Percentiles rank a stretch among this genome's conserved stretches.
phyloP scores from a whole-genome alignment of 2,329 filamentous ascomycete species.

The Rutstroemia sp. region DNA sequence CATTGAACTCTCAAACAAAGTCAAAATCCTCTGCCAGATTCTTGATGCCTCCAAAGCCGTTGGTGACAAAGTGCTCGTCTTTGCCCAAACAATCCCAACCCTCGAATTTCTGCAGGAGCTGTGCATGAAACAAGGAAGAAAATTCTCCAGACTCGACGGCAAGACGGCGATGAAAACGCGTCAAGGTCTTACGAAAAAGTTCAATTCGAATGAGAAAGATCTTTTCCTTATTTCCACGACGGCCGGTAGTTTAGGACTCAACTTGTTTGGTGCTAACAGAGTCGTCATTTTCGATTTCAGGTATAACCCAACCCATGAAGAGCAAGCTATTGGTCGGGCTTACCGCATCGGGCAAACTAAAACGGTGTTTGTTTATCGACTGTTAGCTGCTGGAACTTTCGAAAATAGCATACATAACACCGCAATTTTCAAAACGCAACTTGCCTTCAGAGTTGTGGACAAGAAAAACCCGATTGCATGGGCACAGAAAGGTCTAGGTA shows the following conservation, averaged over 20 bases:
- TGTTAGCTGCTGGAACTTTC: constrained; percentile 71
- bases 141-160: constrained; percentile 60
- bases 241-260: constrained; percentile 76
- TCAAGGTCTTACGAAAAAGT: constrained; percentile 56
- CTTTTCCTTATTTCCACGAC: constrained; percentile 77
- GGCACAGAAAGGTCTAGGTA: constrained; percentile 45
- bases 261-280: constrained; percentile 76
- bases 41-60: constrained; percentile 53
- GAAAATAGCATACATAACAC: constrained; percentile 69
- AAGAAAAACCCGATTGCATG: constrained; percentile 68
- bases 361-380: constrained; percentile 76
- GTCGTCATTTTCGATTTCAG: constrained; percentile 80
- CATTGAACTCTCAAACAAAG: constrained; percentile 57
- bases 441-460: constrained; percentile 75
- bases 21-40: constrained; percentile 59
- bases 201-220: constrained; percentile 52
- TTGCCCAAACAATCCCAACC: constrained; percentile 65
- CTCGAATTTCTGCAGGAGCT: constrained; percentile 61
- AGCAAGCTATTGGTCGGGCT: constrained; percentile 79
- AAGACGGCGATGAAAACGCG: constrained; percentile 47
- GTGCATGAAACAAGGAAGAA: constrained; percentile 42
- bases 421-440: constrained; percentile 73
- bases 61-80: constrained; percentile 72
- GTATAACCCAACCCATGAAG: constrained; percentile 75
- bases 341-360: constrained; percentile 82